Evolutionary conservation across 2,329 filamentous ascomycete species (phyloP).

Genomic region (Claviceps sp.): DNA sequence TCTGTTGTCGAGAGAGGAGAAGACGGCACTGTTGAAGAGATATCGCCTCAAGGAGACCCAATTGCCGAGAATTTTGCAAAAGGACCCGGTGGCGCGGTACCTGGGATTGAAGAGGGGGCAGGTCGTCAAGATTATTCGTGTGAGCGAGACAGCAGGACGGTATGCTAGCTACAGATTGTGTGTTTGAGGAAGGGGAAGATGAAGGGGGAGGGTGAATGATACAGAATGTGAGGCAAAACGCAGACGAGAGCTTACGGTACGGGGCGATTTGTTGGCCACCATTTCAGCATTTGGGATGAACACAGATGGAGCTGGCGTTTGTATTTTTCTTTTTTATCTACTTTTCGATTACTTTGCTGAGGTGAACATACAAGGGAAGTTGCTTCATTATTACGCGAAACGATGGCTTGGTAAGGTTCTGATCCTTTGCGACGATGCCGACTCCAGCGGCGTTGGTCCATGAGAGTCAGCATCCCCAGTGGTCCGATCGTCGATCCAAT

Average conservation of each 20-base stretch:
- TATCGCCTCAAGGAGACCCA: conserved; percentile 97
- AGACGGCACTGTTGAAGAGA: conserved; percentile 67
- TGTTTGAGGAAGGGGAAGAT: conserved; percentile 27
- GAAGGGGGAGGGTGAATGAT: neutral
- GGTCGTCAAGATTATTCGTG: conserved; percentile 96
- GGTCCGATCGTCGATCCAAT: no score
- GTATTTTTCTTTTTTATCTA: neutral
- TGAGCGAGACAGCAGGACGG: conserved; percentile 85
- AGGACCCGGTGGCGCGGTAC: conserved; percentile 87
- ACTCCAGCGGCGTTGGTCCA: no score
- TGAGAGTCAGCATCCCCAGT: no score
- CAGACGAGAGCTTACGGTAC: neutral
- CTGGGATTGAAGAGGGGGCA: conserved; percentile 80
- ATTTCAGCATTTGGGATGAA: neutral
- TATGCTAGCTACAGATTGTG: conserved; percentile 86
- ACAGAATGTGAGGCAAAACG: neutral
- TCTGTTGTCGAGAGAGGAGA: conserved; percentile 80
- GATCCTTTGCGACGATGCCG: no score
- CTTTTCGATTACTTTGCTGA: no score
- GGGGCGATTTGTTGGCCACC: neutral
- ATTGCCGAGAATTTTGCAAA: conserved; percentile 78
- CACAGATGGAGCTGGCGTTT: conserved; percentile 4
- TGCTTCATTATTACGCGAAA: no score
- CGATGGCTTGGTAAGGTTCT: no score
- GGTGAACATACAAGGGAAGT: no score